Base-by-base conservation (phyloP, 2,329 filamentous ascomycete species). In the Fusarium sacchari region DNA sequence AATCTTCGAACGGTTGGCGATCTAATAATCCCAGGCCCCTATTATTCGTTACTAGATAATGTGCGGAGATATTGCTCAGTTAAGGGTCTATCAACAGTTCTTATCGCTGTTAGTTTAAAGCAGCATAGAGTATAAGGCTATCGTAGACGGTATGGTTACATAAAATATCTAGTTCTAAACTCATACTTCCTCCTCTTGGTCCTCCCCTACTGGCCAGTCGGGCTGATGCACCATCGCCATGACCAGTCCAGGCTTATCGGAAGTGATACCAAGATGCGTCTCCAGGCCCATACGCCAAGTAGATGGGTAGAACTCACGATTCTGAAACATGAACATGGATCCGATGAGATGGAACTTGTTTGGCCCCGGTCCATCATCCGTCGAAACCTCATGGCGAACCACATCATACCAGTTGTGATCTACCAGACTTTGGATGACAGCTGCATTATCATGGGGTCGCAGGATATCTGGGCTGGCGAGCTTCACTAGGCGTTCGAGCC, bases 291-390 rank as follows among this genome's bases (percentile, higher is more conserved):
- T 42, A 1, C 70, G 69, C 69, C 70, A 72, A 13, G 34, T 36
- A 5, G 50, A 42, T 2, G 60, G 17, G 11, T 69, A 52, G 12
- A 69, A 52, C 0, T 24, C 42, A 7, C 60, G 60, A 8, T 71
- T 64, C 8, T 72, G 60, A 22, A 72, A 56, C 60, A 72, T 72
- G 7, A 69, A 72, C 39, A 69, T 59, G 5, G 70, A 72, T 12
- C 70, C 70, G 24, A 72, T 72, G 3, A 72, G 57, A 44, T 72
- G 69, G 18, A 72, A 65, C 28, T 58, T 69, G 11, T 72, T 68
- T 7, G 69, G 49, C 13, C 56, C 46, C 24, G 42, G n/a, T 24
- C 69, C 69, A 15, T 64, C 53, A 14, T 59, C 64, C 9, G 36
- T 52, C 3, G 69, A 37, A 15, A 72, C 60, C 2, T 66, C 70